Base-by-base conservation (phyloP, 2,329 filamentous ascomycete species). In the Trichoderma breve region DNA sequence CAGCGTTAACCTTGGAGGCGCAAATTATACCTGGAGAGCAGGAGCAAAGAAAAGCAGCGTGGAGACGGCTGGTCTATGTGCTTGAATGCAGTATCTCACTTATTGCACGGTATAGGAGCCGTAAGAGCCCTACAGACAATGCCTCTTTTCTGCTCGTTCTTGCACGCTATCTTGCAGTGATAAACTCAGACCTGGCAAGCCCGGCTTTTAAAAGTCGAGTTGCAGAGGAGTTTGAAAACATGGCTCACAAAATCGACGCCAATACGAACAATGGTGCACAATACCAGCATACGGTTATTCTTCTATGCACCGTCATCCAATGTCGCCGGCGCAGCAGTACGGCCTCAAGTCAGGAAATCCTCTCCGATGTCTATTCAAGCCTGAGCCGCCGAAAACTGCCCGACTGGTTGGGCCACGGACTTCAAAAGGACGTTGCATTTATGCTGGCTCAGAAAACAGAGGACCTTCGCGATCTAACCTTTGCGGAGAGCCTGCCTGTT, bases 401-500 rank as follows among this genome's bases (percentile, higher is more conserved):
- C 4, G 73, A 73, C 11, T 78, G 77, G 70, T 78, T 82, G 28
- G 73, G 84, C 6, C 74, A 77, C 34, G 81, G 79, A 24, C 77
- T 89, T 39, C 81, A 81, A 34, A 78, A 80, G 3, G 85, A 87
- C 34, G 82, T 83, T 1, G 86, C 87, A 0, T 87, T 88, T 74
- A 76, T 84, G 34, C 78, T 88, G 32, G 86, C 87, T 1, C 84
- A 87, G 72, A 82, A 83, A 68, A 88, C 86, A 15, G 85, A 84
- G 69, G 84, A 87, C 74, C 78, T 89, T 7, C 80, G 84, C 30
- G 87, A 89, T 74, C 82, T 89, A 53, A 84, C 84, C 11, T 88
- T 86, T 75, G 87, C 86, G 3, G 87, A 89, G 74, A 82, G 78
- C 34, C 78, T 87, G 30, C 71, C 67, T 2, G 21, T 75, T 26